Base-by-base conservation (phyloP, 148 eudicot genomes). In the Camellia lanceoleosa region DNA sequence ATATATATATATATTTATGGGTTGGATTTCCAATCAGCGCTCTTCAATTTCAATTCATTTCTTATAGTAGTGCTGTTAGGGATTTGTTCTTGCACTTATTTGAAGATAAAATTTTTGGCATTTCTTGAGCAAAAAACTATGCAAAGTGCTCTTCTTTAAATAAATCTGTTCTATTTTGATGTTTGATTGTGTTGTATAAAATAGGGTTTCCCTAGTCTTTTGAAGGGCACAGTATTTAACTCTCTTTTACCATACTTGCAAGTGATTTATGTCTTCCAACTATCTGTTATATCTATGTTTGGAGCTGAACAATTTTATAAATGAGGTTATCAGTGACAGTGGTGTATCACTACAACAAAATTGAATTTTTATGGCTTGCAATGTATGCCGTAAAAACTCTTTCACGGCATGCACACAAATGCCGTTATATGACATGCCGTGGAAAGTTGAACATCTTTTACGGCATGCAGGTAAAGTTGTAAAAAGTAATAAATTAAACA, bases 41-140 rank as follows among this genome's bases (percentile, higher is more conserved):
- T 90, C 51, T 93, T 93, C 89, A 93, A 91, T 84, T 92, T 93
- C 85, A 94, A 93, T 81, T 93, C 98, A 0, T 93, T 93, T 81
- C 81, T 93, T 84, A 91, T 90, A 46, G 92, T 93, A 68, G 92
- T 93, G 80, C 74, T 91, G 86, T 78, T 93, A 75, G 90, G 88
- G 70, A 93, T 93, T n/a, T 93, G 95, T 80, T 86, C 95, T 10
- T 93, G 98, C 86, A 88, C 98, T 46, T 90, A 87, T 64, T 80
- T 93, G 69, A 92, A 93, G 92, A 86, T 91, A 89, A 95, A 91
- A 20, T 93, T 91, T 68, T 95, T 95, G 11, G 89, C 95, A n/a
- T 81, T 93, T 12, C 89, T 93, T 79, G 91, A 93, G 80, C 91
- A 91, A 68, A 87, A 88, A 87, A 93, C 94, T 59, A 95, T 95